Evolutionary conservation across 1,139 yeast genomes (phyloP).

Genomic region (Candida sp.): DNA sequence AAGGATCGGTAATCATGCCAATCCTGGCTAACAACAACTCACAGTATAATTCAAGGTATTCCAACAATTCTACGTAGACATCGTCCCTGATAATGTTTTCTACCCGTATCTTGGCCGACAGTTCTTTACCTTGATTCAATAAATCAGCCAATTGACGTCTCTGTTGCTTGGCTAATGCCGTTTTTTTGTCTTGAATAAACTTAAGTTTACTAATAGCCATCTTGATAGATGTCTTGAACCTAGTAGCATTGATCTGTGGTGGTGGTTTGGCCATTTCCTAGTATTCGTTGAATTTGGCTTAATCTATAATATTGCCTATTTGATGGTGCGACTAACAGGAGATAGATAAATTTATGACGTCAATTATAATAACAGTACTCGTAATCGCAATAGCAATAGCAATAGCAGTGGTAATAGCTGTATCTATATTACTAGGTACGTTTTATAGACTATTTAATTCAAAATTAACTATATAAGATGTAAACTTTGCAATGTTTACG

Average conservation of each 20-base stretch:
- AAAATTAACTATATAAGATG: neutral
- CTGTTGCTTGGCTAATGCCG: slow-evolving; percentile 79
- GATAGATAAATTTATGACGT: too few species aligned
- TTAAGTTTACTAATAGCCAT: slow-evolving; percentile 81
- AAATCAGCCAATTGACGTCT: slow-evolving; percentile 75
- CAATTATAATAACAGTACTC: too few species aligned
- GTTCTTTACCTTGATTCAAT: slow-evolving; percentile 67
- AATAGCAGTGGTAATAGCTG: neutral
- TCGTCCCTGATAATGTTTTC: slow-evolving; percentile 87
- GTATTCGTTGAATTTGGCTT: neutral
- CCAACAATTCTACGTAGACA: slow-evolving; percentile 76
- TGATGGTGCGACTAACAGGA: too few species aligned
- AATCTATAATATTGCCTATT: neutral
- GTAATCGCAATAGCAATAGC: neutral
- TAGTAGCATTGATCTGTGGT: slow-evolving; percentile 32
- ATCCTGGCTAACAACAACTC: slow-evolving; percentile 79
- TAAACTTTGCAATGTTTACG: neutral
- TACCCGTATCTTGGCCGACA: slow-evolving; percentile 80
- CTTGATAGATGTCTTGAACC: slow-evolving; percentile 68
- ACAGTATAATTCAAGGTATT: slow-evolving; percentile 77
- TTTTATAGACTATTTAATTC: neutral
- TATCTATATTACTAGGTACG: neutral
- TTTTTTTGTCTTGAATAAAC: slow-evolving; percentile 77
- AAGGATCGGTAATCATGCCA: slow-evolving; percentile 45
- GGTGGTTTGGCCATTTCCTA: slow-evolving; percentile 15